These are phyloP conservation scores for Crotalaria pallida DNA, from an alignment of 306 rosid genomes.

Conservation along the genomic window DNA sequence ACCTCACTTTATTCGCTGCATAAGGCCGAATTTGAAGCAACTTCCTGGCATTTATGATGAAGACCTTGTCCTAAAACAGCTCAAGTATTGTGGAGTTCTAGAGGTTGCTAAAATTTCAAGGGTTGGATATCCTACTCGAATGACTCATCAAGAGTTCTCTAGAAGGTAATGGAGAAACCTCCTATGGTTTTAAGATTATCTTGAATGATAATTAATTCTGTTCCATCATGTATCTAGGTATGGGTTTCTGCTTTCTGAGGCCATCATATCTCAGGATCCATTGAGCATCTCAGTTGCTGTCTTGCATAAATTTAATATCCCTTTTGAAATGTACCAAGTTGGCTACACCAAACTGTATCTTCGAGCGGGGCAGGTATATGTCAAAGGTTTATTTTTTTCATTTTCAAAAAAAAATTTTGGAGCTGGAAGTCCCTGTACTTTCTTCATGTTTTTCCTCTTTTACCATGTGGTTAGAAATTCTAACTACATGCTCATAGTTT, in stretches of 20 bases:
- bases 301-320: constrained; percentile 58
- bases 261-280: constrained; percentile 51
- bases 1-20: constrained; percentile 88
- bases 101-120: constrained; percentile 71
- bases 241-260: constrained; percentile 50
- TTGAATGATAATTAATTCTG: constrained; percentile 21
- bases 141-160: constrained; percentile 80
- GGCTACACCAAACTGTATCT: constrained; percentile 81
- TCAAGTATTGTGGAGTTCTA: constrained; percentile 58
- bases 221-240: constrained; percentile 45
- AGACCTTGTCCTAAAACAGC: constrained; percentile 70
- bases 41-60: constrained; percentile 65
- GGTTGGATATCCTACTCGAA: constrained; percentile 76
- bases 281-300: constrained; percentile 68
- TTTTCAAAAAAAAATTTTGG: too few species aligned
- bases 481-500: not conserved
- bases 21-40: constrained; percentile 73
- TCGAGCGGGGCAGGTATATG: constrained; percentile 79
- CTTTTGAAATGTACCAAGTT: constrained; percentile 78
- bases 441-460: not conserved
- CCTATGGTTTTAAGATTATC: not conserved
- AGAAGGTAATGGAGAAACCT: constrained; percentile 51
- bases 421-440: constrained; percentile 1
- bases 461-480: not conserved
- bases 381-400: too few species aligned